Base-by-base conservation (phyloP, 2,329 filamentous ascomycete genomes). In the Ascochyta lentis region DNA sequence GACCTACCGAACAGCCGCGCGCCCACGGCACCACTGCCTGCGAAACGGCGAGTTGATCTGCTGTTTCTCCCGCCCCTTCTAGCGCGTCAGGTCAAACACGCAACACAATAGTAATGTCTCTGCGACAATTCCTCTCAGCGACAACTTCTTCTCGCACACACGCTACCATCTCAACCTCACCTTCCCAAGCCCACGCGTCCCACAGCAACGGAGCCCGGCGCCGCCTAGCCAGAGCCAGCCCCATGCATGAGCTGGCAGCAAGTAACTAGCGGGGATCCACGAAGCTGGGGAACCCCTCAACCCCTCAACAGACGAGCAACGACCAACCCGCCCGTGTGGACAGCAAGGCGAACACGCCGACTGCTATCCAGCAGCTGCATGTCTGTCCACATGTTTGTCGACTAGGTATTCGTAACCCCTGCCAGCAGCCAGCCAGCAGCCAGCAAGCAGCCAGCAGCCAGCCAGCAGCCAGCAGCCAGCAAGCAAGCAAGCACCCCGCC, bases 1-100 rank as follows among this genome's bases (percentile, higher is more conserved):
- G 35, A 23, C 47, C 53, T 15, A 45, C 41, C 52, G 40, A 40
- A 49, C 52, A 49, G 52, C 45, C 40, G 45, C 52, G 35, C 52
- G 29, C 46, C 5, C 29, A 13, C 10, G 10, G 3, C 27, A 29
- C 24, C 8, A 8, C 26, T 37, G 27, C 12, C 42, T 24, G 31
- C 47, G 47, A 56, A 56, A 56, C 53, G 31, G 31, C 53, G 35
- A 43, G 10, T 47, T 13, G 23, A 39, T 51, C 47, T 37, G 46
- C 35, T 46, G 31, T 46, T 41, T 38, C 47, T 50, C 26, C 40
- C 53, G 33, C 15, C 8, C 16, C 47, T 33, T 38, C 29, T 56
- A 51, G 53, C 42, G 42, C 31, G 16, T 5, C 12, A 34, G 24
- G 7, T 39, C 53, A 43, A 33, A 47, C 53, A 38, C 37, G 29